Evolutionary conservation across 2,329 filamentous ascomycete species (phyloP), one percentile per base, ranked within the genome.

Genomic region (Colletotrichum brevisporum): DNA sequence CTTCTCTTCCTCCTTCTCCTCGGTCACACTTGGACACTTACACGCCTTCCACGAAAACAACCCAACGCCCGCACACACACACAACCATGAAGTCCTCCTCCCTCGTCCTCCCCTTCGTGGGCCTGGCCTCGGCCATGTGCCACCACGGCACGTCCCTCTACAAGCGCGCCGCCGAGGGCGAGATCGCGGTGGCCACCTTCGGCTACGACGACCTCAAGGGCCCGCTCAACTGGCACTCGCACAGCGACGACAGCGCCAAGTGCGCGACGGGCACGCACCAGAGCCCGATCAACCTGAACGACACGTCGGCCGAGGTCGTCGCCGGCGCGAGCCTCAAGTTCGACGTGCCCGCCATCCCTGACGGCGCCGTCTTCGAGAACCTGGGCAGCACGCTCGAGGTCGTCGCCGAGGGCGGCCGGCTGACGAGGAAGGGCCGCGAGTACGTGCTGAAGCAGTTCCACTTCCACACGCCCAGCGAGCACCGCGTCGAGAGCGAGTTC

Each of bases 401-500:
- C 52, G 76, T 84, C 24, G 80, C 82, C 27, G 9, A 31, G 27
- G 84, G 84, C 57, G 86, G 86, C 36, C 84, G 80, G 12, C 81
- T 87, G 4, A 78, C 72, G 0, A 74, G 85, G 26, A 78, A 73
- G 2, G 80, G 78, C 36, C 76, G 76, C 16, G 74, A 78, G 16
- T 88, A 84, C 75, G 74, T 72, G 0, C 79, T 89, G 15, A 78
- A 78, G 54, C 88, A 90, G 72, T 89, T 89, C 78, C 88, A 90
- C 76, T 88, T 90, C 78, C 88, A 90, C 74, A 86, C 86, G 0
- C 87, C 88, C 0, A 86, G 85, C 51, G 88, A 90, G 80, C 88
- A 90, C 73, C 82, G 84, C 54, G 79, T 89, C 75, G 72, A 82
- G 74, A 76, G 82, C 8, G 78, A 80, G 70, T 75, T 78, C 72